Conservation (phyloP, 345 rosid species). For the Populus alba region DNA sequence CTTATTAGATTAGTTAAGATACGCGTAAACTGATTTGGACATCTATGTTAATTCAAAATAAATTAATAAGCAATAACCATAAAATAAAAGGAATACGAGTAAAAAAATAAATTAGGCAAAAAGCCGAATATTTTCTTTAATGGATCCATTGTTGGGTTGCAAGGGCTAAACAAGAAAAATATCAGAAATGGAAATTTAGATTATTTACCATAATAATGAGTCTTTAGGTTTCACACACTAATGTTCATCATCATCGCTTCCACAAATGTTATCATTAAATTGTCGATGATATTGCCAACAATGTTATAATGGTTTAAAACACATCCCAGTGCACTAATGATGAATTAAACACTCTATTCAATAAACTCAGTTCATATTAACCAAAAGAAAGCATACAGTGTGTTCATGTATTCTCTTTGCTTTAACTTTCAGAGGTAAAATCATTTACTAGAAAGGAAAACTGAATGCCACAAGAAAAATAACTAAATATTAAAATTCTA, state of each 20-base stretch:
- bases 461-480: neutral
- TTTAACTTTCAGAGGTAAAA: neutral
- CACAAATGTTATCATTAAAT: neutral
- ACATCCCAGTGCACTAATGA: neutral
- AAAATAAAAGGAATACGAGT: neutral
- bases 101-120: neutral
- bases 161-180: slow-evolving; percentile 51
- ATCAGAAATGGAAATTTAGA: slow-evolving; percentile 4
- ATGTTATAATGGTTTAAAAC: neutral
- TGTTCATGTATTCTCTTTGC: neutral
- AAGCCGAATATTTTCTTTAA: slow-evolving; percentile 78
- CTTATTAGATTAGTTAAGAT: accelerated
- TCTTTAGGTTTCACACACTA: neutral
- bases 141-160: slow-evolving; percentile 58
- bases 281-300: neutral
- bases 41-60: no score
- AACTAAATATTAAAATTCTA: neutral
- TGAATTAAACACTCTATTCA: neutral
- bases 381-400: no score
- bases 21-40: accelerated
- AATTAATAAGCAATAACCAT: neutral
- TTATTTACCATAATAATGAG: neutral
- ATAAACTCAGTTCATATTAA: neutral
- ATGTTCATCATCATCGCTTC: neutral
- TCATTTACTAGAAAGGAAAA: neutral